Evolutionary conservation across 441 rosid genomes (phyloP).

Genomic region (Aleurites moluccanus): DNA sequence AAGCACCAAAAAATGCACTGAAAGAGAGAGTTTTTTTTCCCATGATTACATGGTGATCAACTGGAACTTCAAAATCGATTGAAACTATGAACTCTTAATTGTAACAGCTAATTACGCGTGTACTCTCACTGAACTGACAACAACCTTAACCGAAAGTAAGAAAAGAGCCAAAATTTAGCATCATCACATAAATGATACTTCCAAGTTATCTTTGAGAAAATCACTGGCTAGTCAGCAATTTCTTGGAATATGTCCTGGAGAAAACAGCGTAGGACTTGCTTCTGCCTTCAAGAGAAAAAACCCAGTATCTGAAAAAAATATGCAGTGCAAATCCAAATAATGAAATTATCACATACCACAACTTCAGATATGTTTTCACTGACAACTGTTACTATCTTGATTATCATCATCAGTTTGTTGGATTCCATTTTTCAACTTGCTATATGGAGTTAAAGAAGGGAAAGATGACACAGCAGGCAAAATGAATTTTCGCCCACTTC

Average conservation of each 20-base stretch:
- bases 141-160: not conserved
- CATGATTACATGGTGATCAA: not conserved
- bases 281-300: not conserved
- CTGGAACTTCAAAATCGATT: not conserved
- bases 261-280: not conserved
- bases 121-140: not conserved
- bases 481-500: slow-evolving; percentile 27
- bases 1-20: too few relatives aligned
- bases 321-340: not conserved
- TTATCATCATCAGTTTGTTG: slow-evolving; percentile 16
- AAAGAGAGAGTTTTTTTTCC: not conserved
- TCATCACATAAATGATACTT: slow-evolving; percentile 8
- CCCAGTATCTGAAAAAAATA: not conserved
- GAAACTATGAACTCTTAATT: slow-evolving; percentile 9
- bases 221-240: slow-evolving; percentile 5
- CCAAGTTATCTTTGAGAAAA: not conserved
- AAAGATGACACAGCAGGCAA: slow-evolving; percentile 32
- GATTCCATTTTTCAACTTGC: slow-evolving; percentile 17
- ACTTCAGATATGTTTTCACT: slow-evolving; percentile 2
- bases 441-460: slow-evolving; percentile 33
- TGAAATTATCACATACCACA: not conserved
- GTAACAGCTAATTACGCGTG: not conserved
- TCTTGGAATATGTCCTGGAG: slow-evolving; percentile 7
- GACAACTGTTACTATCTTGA: slow-evolving; percentile 6
- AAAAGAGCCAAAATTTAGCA: not conserved